These are phyloP conservation scores for Dittrichia graveolens DNA, from an alignment of 129 eudicot species.

Conservation along the genomic window DNA sequence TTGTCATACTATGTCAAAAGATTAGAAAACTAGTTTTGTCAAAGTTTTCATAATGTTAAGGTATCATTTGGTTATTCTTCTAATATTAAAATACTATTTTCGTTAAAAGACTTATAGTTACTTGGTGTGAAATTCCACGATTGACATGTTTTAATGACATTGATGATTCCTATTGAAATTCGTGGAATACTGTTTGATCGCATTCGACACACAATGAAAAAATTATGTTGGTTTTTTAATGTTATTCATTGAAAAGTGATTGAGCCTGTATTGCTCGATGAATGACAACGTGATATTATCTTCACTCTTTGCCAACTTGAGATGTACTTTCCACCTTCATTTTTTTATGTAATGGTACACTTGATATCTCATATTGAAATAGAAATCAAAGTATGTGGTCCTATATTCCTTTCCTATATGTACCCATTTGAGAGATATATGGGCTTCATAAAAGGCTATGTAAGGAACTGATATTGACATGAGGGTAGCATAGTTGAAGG, in stretches of 20 bases:
- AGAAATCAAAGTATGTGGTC: too few relatives aligned
- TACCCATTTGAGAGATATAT: too few relatives aligned
- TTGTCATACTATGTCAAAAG: background rate
- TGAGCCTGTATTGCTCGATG: background rate
- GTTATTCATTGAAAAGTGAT: too few relatives aligned
- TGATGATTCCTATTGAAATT: background rate
- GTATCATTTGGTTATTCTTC: too few relatives aligned
- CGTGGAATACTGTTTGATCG: background rate
- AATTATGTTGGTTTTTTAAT: too few relatives aligned
- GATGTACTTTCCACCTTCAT: too few relatives aligned
- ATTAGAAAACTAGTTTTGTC: background rate
- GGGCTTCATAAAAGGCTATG: background rate
- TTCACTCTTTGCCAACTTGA: background rate
- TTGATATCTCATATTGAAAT: too few relatives aligned
- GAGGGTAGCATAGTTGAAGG: background rate
- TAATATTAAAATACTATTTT: too few relatives aligned
- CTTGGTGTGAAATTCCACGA: background rate
- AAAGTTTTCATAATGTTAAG: too few relatives aligned
- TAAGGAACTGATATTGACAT: background rate
- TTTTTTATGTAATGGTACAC: too few relatives aligned
- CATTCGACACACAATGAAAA: too few relatives aligned
- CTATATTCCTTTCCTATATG: background rate
- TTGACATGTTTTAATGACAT: background rate
- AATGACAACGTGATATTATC: background rate
- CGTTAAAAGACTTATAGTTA: too few relatives aligned